Evolutionary conservation across 1,284 basidiomycete genomes (phyloP), one percentile per base, ranked within the genome.

Genomic region (Blastosporella zonata): DNA sequence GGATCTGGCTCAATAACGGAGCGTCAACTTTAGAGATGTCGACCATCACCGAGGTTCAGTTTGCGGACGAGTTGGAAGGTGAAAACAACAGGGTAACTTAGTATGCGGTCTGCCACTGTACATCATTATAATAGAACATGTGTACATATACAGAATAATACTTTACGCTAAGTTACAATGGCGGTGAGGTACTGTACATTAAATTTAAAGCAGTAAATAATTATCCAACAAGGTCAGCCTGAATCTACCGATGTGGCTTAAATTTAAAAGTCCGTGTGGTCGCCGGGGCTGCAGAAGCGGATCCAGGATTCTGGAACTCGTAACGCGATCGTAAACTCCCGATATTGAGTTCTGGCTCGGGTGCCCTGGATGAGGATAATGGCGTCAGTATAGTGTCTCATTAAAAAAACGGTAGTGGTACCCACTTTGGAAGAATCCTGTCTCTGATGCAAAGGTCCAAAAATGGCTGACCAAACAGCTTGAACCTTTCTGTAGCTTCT

Each of bases 1-100:
- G 74, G 74, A 66, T 75, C 21, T 78, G 75, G 74, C 58, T 77
- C 29, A 77, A 77, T 57, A 57, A 58, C 34, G 62, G 62, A 6
- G 52, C 55, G 38, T 46, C 59, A 12, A 51, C 45, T 17, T 12
- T 62, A 28, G 53, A 62, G 36, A 57, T 61, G 46, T 33, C 49
- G 35, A 57, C 53, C 18, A 10, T 58, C n/a, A 35, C 58, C 8
- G 46, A 57, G 31, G 40, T 60, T 12, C 27, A 55, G 8, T 64
- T 64, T 43, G 59, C 55, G n/a, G 62, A 64, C 46, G 55, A 64
- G 9, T 9, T 34, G 12, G 41, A 34, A 33, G 31, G 23, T 50
- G 1, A 28, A 29, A 29, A 17, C 1, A 25, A 28, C 6, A 22
- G 15, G 15, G 13, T 17, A 20, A 17, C 22, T 29, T n/a, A 17